phyloP scores from a whole-genome alignment of 1,284 basidiomycete genomes.

The Ganoderma multipileum region DNA sequence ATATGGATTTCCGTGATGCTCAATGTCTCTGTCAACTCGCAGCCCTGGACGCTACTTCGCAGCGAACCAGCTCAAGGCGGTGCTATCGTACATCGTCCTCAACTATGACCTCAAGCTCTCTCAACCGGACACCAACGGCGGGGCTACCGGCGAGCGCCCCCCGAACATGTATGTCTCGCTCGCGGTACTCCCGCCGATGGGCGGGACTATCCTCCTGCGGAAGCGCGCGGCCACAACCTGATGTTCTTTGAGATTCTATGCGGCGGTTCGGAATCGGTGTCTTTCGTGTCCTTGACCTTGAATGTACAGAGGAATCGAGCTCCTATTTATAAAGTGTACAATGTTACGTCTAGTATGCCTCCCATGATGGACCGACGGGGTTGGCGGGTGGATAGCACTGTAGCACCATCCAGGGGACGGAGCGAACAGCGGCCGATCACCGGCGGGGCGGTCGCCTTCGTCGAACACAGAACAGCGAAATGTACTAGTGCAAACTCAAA shows the following conservation, averaged over 20 bases:
- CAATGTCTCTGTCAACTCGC: not conserved
- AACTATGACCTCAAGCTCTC: slow-evolving; percentile 28
- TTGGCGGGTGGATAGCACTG: no score
- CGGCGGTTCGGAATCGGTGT: not conserved
- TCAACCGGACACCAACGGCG: not conserved
- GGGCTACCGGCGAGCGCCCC: not conserved
- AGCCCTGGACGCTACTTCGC: slow-evolving; percentile 32
- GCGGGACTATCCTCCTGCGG: not conserved
- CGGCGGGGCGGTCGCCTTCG: not conserved
- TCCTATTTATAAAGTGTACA: not conserved
- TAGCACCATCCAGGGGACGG: no score
- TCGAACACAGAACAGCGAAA: not conserved
- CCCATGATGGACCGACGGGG: no score
- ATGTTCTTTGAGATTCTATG: not conserved
- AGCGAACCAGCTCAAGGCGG: slow-evolving; percentile 26
- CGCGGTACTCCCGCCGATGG: not conserved
- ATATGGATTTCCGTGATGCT: not conserved
- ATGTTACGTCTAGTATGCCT: no score
- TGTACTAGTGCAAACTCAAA: slow-evolving; percentile 8
- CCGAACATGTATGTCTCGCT: not conserved
- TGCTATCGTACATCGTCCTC: slow-evolving; percentile 26
- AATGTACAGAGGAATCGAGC: not conserved
- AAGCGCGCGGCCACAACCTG: not conserved
- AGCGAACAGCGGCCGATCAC: no score
- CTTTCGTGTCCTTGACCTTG: not conserved